Conservation (phyloP, 1,284 basidiomycete species). For the Tilletia caries region DNA sequence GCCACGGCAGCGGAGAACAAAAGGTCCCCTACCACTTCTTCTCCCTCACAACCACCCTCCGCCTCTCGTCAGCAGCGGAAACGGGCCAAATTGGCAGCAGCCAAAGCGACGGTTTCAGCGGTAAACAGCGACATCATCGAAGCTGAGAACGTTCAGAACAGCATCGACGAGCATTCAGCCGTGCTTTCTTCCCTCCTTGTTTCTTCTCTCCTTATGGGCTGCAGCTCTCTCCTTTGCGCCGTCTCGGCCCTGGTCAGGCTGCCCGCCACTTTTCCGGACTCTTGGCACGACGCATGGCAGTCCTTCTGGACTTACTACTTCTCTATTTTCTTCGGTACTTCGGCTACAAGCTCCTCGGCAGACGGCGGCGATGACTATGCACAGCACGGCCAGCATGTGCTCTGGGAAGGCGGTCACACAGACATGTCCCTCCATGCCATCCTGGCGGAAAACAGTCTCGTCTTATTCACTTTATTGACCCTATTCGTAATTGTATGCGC, state of each 20-base stretch:
- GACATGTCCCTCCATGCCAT: not conserved
- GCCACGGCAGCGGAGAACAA: not conserved
- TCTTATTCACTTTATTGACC: not conserved
- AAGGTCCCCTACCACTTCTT: not conserved
- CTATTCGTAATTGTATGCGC: not conserved
- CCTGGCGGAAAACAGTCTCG: not conserved
- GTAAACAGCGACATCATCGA: not conserved
- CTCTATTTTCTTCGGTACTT: not conserved
- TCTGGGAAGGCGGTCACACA: not conserved
- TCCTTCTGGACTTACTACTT: not conserved
- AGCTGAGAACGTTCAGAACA: not conserved
- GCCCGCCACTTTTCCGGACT: not conserved
- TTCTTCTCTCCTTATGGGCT: not conserved
- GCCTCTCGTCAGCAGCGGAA: too few species aligned
- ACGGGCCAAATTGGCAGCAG: too few species aligned
- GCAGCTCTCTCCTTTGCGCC: slow-evolving; percentile 7
- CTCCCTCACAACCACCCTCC: not conserved
- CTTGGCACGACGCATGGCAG: not conserved
- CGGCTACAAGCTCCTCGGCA: too few species aligned
- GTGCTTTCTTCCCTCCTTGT: not conserved
- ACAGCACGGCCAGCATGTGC: not conserved
- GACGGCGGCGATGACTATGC: too few species aligned
- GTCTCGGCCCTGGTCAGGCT: not conserved
- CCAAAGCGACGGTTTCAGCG: not conserved
- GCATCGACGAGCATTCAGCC: not conserved